Percentiles rank a stretch among this genome's conserved stretches.
These are phyloP conservation scores for Candida maesae DNA, from an alignment of 805 yeast genomes.

Conservation along the genomic window DNA sequence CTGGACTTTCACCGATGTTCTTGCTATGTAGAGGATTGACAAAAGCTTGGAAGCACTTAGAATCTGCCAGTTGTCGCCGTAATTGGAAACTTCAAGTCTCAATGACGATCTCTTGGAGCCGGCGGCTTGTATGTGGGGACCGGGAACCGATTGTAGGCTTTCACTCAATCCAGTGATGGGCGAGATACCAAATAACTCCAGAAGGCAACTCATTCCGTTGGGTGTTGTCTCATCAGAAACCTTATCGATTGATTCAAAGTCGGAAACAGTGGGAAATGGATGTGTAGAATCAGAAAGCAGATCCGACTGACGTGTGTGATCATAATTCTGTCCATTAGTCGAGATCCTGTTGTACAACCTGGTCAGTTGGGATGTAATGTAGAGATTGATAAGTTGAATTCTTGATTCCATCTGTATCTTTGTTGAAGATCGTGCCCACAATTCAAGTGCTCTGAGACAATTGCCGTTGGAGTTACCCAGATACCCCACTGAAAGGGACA, in stretches of 20 bases:
- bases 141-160: too few relatives aligned
- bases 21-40: conserved; percentile 53
- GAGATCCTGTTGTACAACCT: neutral
- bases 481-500: conserved; percentile 67
- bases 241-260: too few relatives aligned
- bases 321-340: neutral
- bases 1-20: conserved; percentile 29
- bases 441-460: conserved; percentile 42
- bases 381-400: conserved; percentile 68
- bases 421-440: conserved; percentile 52
- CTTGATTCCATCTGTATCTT: conserved; percentile 42
- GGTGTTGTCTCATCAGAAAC: too few relatives aligned
- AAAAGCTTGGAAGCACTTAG: conserved; percentile 60
- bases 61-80: conserved; percentile 81
- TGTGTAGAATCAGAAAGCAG: too few relatives aligned
- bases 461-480: conserved; percentile 44
- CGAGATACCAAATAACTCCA: too few relatives aligned
- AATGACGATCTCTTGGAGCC: conserved; percentile 1
- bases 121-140: neutral
- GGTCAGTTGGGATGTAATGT: conserved; percentile 67
- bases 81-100: conserved; percentile 31
- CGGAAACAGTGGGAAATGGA: too few relatives aligned
- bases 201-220: too few relatives aligned
- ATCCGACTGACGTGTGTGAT: neutral
- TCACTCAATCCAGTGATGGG: too few relatives aligned